Conservation (phyloP, 371 early-diverging fungal genomes). For the Apophysomyces elegans region DNA sequence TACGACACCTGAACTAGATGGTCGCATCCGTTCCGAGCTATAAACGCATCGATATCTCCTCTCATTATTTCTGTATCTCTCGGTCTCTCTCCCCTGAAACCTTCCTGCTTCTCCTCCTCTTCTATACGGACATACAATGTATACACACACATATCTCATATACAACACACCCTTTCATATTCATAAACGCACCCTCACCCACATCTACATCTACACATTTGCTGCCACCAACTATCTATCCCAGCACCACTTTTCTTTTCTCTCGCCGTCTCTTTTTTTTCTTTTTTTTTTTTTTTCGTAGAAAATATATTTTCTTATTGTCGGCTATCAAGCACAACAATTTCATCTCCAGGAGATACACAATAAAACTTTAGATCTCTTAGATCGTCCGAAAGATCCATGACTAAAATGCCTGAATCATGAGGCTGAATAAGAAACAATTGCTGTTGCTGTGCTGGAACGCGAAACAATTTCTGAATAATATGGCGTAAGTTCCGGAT, state of each 20-base stretch:
- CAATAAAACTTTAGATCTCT: constrained; percentile 50
- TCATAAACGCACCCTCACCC: too few relatives aligned
- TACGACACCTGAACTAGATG: neutral
- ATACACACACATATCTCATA: too few relatives aligned
- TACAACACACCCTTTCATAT: too few relatives aligned
- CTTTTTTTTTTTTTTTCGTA: neutral
- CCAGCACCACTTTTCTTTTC: too few relatives aligned
- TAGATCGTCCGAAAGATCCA: constrained; percentile 46
- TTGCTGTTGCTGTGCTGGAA: constrained; percentile 38
- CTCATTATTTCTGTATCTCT: constrained; percentile 3
- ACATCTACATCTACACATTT: too few relatives aligned
- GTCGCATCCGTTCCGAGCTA: neutral
- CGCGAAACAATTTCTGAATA: constrained; percentile 41
- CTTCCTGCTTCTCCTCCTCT: too few relatives aligned
- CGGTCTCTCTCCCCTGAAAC: neutral
- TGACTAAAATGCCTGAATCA: constrained; percentile 21
- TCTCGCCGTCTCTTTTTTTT: neutral
- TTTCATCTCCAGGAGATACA: constrained; percentile 18
- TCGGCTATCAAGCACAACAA: constrained; percentile 11
- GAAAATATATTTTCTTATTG: neutral
- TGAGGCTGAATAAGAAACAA: constrained; percentile 30
- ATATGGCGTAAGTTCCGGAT: constrained; percentile 46
- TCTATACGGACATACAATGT: too few relatives aligned
- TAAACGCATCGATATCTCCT: neutral
- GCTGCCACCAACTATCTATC: too few relatives aligned